Evolutionary conservation across 129 eudicot genomes (phyloP), one percentile per base, ranked within the genome.

Genomic region (Dittrichia graveolens): DNA sequence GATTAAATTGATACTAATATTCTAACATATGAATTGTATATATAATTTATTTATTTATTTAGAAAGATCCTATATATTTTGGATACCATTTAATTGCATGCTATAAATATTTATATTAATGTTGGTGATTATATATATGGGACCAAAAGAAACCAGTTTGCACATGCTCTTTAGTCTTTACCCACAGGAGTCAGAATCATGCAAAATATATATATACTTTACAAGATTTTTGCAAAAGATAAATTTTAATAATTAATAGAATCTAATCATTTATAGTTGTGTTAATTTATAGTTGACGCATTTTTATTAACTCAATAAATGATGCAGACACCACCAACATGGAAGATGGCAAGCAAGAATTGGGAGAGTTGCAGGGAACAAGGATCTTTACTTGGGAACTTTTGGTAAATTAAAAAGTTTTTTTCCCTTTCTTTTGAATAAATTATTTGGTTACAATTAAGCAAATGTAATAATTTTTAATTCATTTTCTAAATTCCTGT

Each of bases 301-400:
- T 24, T 24, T 24, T 24, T 2, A 0, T 24, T 24, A 24, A 24
- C 31, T 24, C 31, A 24, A 24, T 24, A 24, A 24, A 24, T 24
- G 31, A 41, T 12, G 79, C 79, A 92, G 98, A 61, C 98, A 92
- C 73, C 98, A 93, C 58, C 96, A 93, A 73, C 98, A 93, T 84
- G 98, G 98, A 81, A 86, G 96, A 77, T 93, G 98, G 98, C 98
- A 92, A 80, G 98, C 98, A 69, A 89, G 98, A 62, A 92, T 92
- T n/a, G 98, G 98, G 34, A 89, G 96, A 79, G 98, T 93, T 78
- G 98, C 96, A 57, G 98, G 96, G 48, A 89, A 93, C 90, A 93
- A 93, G 63, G 98, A 93, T 63, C 96, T 93, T 54, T 93, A 93
- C 79, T 79, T 93, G 72, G 98, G 98, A 83, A 93, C 98, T 49